Evolutionary conservation across 2,329 filamentous ascomycete genomes (phyloP), one percentile per base, ranked within the genome.

Genomic region (Phyllosticta paracitricarpa): DNA sequence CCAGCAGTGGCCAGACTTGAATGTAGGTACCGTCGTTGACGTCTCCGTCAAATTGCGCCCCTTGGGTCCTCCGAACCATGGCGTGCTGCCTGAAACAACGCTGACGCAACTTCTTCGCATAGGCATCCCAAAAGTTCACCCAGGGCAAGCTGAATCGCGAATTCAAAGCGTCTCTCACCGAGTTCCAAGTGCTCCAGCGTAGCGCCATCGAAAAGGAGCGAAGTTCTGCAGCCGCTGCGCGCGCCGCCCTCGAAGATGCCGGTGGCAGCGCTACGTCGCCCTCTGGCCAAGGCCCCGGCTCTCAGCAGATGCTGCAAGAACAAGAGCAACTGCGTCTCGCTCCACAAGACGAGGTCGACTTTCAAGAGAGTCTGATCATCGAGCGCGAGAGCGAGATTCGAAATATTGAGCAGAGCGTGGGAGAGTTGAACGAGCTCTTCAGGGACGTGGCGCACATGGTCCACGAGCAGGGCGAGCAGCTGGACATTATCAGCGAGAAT

Each of bases 361-460:
- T 97, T 78, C 94, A 99, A 72, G 94, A 99, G 68, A 87, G 89
- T 17, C 80, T 99, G 62, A 99, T 99, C 71, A 87, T 95, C 64
- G 93, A 99, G 80, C 91, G 95, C 59, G 94, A 99, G 75, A 86
- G 91, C 62, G 94, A 99, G 78, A 99, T 99, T 66, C 87, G 92
- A 64, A 95, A 96, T 72, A 99, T 99, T 69, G 94, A 97, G 77
- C 92, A 97, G 75, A 91, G 89, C 61, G 94, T 99, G 6, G 89
- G 89, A 61, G 94, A 99, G 70, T 79, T 99, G 64, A 99, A 99
- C 69, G 94, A 97, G 70, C 82, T 99, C 53, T 99, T 99, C 81
- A 84, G 92, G 65, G 93, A 99, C 78, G 91, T 99, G n/a, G 94
- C 93, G 55, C 91, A 96, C 74, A 97, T 99, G 74, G 92, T 99